A percentile compares a stretch with the other conserved stretches of the same genome.
phyloP scores from a whole-genome alignment of 2,329 filamentous ascomycete species.

The Ophiostoma sp. region DNA sequence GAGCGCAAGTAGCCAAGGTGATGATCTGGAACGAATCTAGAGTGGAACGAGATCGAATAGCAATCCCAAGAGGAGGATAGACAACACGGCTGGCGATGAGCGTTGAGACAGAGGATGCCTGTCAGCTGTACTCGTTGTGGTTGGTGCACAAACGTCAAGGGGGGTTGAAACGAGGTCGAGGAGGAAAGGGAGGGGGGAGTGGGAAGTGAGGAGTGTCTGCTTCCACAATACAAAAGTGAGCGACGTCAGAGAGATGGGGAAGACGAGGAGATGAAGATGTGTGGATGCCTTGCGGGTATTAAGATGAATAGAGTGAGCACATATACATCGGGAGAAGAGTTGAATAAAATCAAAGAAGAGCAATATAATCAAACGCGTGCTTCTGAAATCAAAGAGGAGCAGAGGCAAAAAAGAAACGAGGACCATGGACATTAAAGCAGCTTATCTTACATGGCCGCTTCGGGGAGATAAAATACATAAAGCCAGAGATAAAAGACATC shows the following conservation, averaged over 20 bases:
- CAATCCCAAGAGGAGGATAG: background rate
- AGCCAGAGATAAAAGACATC: background rate
- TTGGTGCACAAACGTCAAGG: constrained; percentile 8
- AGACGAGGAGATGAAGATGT: constrained; percentile 16
- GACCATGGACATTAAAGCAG: background rate
- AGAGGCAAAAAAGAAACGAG: background rate
- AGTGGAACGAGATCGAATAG: background rate
- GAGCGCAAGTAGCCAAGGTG: background rate
- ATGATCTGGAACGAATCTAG: too few species aligned
- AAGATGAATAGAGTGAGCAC: background rate
- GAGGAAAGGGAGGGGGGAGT: background rate
- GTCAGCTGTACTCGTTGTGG: background rate
- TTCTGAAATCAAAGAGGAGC: background rate
- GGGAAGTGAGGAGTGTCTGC: constrained; percentile 6
- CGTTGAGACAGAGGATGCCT: background rate
- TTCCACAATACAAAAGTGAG: background rate
- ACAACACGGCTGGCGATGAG: background rate
- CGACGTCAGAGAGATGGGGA: constrained; percentile 6
- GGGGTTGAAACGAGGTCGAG: background rate
- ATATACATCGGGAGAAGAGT: background rate
- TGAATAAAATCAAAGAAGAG: constrained; percentile 12
- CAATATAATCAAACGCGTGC: background rate
- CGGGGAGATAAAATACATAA: background rate
- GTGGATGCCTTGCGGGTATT: constrained; percentile 12
- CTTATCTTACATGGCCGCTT: background rate